A percentile compares a stretch with the other conserved stretches of the same genome.
phyloP scores from a whole-genome alignment of 2,329 filamentous ascomycete genomes.

The Aspergillus jensenii region DNA sequence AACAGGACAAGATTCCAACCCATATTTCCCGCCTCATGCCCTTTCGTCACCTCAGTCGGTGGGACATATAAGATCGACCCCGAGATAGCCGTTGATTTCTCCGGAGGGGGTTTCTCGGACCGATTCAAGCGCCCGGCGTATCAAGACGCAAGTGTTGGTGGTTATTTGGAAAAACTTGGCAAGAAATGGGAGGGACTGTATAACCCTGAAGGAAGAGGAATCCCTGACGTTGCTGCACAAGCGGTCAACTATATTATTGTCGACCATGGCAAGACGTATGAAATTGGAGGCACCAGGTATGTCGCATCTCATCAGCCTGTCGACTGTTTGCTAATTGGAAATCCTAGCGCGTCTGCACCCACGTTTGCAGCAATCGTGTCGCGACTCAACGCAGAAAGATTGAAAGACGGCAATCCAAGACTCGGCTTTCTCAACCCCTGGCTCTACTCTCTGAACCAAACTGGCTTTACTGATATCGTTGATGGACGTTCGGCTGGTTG shows the following conservation, averaged over 20 bases:
- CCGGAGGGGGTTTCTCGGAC: slow-evolving; percentile 51
- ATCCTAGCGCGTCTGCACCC: slow-evolving; percentile 56
- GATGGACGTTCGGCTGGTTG: slow-evolving; percentile 50
- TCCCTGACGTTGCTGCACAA: slow-evolving; percentile 64
- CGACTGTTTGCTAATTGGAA: background rate
- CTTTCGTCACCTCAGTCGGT: slow-evolving; percentile 64
- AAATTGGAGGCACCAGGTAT: slow-evolving; percentile 50
- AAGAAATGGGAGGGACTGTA: slow-evolving; percentile 48
- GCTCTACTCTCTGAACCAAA: slow-evolving; percentile 51
- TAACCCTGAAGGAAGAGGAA: slow-evolving; percentile 56
- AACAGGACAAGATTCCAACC: slow-evolving; percentile 54
- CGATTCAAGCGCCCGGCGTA: slow-evolving; percentile 50
- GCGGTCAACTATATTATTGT: slow-evolving; percentile 43
- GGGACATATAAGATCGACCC: slow-evolving; percentile 55
- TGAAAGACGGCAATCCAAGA: slow-evolving; percentile 53
- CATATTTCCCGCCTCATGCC: slow-evolving; percentile 58
- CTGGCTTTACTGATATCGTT: slow-evolving; percentile 51
- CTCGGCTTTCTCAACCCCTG: slow-evolving; percentile 65
- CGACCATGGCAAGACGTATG: slow-evolving; percentile 35
- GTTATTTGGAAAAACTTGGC: slow-evolving; percentile 45
- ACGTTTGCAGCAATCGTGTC: slow-evolving; percentile 63
- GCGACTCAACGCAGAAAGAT: slow-evolving; percentile 63
- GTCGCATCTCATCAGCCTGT: slow-evolving; percentile 11
- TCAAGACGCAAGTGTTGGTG: slow-evolving; percentile 45
- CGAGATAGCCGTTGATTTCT: slow-evolving; percentile 56